Conservation (phyloP, 2,329 filamentous ascomycete genomes). For the Alternaria dauci region DNA sequence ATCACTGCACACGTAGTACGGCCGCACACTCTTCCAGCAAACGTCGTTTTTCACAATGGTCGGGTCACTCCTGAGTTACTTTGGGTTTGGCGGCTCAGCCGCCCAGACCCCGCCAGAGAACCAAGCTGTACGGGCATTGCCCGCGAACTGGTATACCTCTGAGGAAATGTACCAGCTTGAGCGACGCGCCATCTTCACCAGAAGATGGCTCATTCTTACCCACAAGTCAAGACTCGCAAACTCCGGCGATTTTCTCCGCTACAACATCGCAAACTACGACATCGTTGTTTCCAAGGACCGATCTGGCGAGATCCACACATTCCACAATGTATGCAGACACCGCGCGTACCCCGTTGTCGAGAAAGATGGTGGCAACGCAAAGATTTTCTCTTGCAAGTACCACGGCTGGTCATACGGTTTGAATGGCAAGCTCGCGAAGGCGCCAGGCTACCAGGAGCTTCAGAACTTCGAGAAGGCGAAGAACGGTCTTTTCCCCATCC, state of each 20-base stretch:
- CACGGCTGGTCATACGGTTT: slow-evolving; percentile 59
- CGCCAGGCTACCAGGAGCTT: slow-evolving; percentile 53
- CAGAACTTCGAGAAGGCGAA: slow-evolving; percentile 51
- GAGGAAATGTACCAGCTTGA: slow-evolving; percentile 58
- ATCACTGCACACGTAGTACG: background rate
- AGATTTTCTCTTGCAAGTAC: slow-evolving; percentile 56
- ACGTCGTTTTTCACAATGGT: slow-evolving; percentile 27
- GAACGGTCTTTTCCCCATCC: slow-evolving; percentile 49
- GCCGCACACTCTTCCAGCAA: background rate
- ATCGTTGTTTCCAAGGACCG: slow-evolving; percentile 49
- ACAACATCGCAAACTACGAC: slow-evolving; percentile 56
- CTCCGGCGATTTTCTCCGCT: slow-evolving; percentile 66
- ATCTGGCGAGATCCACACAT: slow-evolving; percentile 51
- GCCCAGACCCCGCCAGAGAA: slow-evolving; percentile 25
- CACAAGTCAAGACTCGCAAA: slow-evolving; percentile 61
- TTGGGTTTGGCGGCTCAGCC: slow-evolving; percentile 34
- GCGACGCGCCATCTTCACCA: slow-evolving; percentile 61
- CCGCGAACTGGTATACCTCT: slow-evolving; percentile 52
- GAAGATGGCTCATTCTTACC: slow-evolving; percentile 65
- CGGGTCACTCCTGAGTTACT: slow-evolving; percentile 38
- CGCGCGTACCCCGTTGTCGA: slow-evolving; percentile 55
- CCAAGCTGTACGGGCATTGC: slow-evolving; percentile 53
- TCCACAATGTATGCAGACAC: slow-evolving; percentile 58
- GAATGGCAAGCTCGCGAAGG: slow-evolving; percentile 55
- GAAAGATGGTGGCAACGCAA: slow-evolving; percentile 49